A percentile compares a stretch with the other conserved stretches of the same genome.
Conservation (phyloP, 306 rosid genomes). For the Malus asiatica region DNA sequence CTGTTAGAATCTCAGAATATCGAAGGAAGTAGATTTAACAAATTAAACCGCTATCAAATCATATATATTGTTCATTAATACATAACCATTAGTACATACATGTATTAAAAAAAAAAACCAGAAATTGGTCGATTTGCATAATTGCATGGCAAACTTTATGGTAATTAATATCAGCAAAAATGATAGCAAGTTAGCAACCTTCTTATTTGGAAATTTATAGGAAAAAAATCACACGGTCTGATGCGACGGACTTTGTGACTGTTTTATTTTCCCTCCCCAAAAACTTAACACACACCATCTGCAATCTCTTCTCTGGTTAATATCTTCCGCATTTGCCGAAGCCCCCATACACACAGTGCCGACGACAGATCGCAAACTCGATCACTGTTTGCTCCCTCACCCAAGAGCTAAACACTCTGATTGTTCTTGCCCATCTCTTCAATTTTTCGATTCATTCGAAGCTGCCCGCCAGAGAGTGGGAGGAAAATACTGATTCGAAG, state of each 20-base stretch:
- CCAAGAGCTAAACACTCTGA: not conserved
- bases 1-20: accelerated
- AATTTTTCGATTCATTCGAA: not conserved
- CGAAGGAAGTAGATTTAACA: too few relatives aligned
- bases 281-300: not conserved
- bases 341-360: not conserved
- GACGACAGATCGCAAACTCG: not conserved
- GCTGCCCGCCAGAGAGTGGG: not conserved
- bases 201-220: not conserved
- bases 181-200: not conserved
- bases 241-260: not conserved
- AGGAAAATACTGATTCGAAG: not conserved
- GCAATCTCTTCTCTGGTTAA: not conserved
- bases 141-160: not conserved
- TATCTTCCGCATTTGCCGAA: not conserved
- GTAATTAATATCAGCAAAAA: not conserved
- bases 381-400: not conserved
- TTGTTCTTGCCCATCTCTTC: not conserved
- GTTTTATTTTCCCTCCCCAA: conserved; percentile 1
- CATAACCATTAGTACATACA: not conserved
- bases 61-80: too few relatives aligned
- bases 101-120: too few relatives aligned
- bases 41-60: too few relatives aligned
- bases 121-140: not conserved
- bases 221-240: not conserved